phyloP scores from a whole-genome alignment of 352 stramenopile genomes.

The Phytophthora tubulina region DNA sequence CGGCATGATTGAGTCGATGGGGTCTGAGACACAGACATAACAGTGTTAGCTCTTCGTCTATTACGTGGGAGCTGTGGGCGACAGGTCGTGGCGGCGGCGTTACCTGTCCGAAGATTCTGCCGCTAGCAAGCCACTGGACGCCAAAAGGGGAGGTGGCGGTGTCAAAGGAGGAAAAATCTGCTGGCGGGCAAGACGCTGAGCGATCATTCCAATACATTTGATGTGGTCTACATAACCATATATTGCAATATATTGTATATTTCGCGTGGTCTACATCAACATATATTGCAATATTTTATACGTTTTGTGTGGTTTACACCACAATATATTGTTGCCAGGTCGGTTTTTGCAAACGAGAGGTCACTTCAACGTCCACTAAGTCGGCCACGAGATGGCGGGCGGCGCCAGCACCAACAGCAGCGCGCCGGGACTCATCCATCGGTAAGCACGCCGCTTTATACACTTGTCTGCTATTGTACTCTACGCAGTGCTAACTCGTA shows the following conservation, averaged over 20 bases:
- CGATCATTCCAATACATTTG: constrained; percentile 10
- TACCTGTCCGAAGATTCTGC: constrained; percentile 40
- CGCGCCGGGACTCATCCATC: constrained; percentile 61
- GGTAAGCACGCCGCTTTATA: constrained; percentile 8
- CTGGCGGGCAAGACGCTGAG: constrained; percentile 23
- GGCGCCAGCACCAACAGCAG: constrained; percentile 26
- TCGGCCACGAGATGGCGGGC: constrained; percentile 18
- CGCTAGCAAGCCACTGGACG: constrained; percentile 41
- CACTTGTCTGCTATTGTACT: background rate
- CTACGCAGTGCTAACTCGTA: background rate
- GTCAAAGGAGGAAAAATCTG: constrained; percentile 48
- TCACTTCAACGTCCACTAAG: constrained; percentile 25
- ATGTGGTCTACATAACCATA: constrained; percentile 20
- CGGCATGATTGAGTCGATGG: constrained; percentile 47
- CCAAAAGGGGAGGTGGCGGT: constrained; percentile 44
- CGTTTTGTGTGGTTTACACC: background rate
- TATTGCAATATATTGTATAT: constrained; percentile 9
- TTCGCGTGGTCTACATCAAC: background rate
- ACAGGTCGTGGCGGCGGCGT: background rate
- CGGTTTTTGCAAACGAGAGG: constrained; percentile 11
- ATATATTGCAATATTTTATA: background rate
- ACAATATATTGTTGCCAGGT: background rate
- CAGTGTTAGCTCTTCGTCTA: too few species aligned
- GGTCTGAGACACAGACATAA: background rate
- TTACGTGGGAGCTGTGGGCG: too few species aligned